Evolutionary conservation across 371 early-diverging fungal species (phyloP), one percentile per base, ranked within the genome.

Genomic region (Mortierella sp.): DNA sequence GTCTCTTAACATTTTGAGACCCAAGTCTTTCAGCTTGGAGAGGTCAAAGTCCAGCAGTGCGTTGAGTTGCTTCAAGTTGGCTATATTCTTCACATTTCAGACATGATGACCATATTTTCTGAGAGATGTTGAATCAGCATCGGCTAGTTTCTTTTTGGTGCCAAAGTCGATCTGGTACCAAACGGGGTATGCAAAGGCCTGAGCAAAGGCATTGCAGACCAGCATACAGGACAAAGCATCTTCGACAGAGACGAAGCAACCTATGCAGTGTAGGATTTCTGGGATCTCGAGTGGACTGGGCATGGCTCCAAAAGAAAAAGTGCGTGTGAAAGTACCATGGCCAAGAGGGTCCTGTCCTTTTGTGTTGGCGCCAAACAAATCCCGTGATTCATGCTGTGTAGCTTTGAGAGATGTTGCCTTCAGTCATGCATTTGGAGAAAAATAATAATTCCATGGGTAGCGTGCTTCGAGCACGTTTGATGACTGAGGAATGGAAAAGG

Each of bases 71-170:
- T 26, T 7, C 7, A 46, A 53, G 6, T 44, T 53, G 14, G 1
- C 19, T 50, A 72, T 26, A 43, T 63, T 62, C 46, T 66, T 30
- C 19, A 72, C 23, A 1, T 16, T 50, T 5, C 53, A 51, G 55
- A 66, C 52, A 19, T 66, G 66, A 30, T 66, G 72, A 21, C 67
- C 72, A 66, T 72, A 48, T 47, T 62, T 72, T 28, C 25, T 15
- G 18, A 58, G 12, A 23, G 58, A 23, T 1, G 51, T 23, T 19
- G 53, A 6, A 21, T 45, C 19, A 23, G 62, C 30, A 2, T 59
- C 7, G 44, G 48, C 23, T 29, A 72, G 62, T 15, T 23, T 57
- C 9, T 9, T 37, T 16, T 72, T 61, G 37, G 30, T 51, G 1
- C 44, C 23, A 44, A 72, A 66, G 55, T 72, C 66, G 46, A 72